These are phyloP conservation scores for Cutaneotrichosporon dermatis DNA, from an alignment of 1,284 basidiomycete species.

Conservation along the genomic window DNA sequence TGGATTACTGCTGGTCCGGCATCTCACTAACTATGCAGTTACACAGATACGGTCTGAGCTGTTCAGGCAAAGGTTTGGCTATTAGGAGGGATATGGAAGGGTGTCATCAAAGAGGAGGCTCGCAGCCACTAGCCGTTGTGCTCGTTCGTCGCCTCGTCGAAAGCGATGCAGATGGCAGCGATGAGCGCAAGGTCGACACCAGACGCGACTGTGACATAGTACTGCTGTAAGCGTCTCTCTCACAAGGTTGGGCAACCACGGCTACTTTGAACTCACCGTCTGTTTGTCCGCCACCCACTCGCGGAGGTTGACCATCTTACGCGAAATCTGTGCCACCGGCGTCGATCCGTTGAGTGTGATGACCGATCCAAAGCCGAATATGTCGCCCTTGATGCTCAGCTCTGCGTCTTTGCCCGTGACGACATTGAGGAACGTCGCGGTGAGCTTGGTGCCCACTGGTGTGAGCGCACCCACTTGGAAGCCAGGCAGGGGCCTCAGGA, in stretches of 20 bases:
- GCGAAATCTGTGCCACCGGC: conserved; percentile 40
- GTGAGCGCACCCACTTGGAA: background rate
- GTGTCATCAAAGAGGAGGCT: too few relatives aligned
- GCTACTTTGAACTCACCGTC: conserved; percentile 28
- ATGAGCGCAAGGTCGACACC: conserved; percentile 51
- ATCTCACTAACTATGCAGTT: too few relatives aligned
- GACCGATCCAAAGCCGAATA: conserved; percentile 40
- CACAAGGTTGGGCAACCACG: too few relatives aligned
- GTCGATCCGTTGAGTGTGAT: conserved; percentile 30
- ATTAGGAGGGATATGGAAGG: too few relatives aligned
- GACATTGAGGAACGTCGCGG: conserved; percentile 36
- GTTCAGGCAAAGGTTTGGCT: too few relatives aligned
- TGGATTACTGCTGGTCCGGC: too few relatives aligned
- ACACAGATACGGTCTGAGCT: too few relatives aligned
- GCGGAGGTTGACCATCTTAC: conserved; percentile 33
- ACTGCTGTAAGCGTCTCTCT: conserved; percentile 22
- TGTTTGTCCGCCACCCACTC: conserved; percentile 40
- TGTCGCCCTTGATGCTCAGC: conserved; percentile 39
- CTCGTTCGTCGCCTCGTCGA: conserved; percentile 48
- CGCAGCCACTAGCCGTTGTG: conserved; percentile 6
- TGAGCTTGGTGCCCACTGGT: conserved; percentile 42
- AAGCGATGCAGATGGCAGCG: conserved; percentile 49
- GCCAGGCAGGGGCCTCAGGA: background rate
- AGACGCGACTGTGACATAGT: conserved; percentile 47
- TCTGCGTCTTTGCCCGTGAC: conserved; percentile 23